phyloP scores from a whole-genome alignment of 495 filamentous ascomycete species.

The Penicillium malachiteum region DNA sequence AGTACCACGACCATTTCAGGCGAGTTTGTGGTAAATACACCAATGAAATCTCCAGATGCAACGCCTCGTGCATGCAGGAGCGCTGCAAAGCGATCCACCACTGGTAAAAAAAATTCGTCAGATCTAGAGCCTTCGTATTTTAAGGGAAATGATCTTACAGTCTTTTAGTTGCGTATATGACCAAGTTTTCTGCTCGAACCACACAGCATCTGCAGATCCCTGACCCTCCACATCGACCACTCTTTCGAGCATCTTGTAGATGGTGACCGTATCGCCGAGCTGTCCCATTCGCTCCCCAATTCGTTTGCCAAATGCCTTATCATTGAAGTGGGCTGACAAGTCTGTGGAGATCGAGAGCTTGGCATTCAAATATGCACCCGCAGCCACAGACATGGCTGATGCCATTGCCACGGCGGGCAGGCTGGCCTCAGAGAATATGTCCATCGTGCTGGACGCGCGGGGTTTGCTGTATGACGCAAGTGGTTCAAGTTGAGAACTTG shows the following conservation, averaged over 20 bases:
- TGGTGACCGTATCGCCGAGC: constrained; percentile 43
- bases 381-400: constrained; percentile 40
- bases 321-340: constrained; percentile 31
- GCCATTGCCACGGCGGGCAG: constrained; percentile 34
- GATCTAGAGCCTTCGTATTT: not conserved
- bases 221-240: constrained; percentile 39
- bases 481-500: too few relatives aligned
- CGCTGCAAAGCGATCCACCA: constrained; percentile 46
- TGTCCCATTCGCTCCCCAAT: constrained; percentile 38
- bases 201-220: constrained; percentile 40
- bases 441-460: constrained; percentile 25
- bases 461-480: too few relatives aligned
- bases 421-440: constrained; percentile 36
- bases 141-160: constrained; percentile 26
- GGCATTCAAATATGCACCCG: constrained; percentile 51
- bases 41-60: constrained; percentile 40
- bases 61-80: constrained; percentile 38
- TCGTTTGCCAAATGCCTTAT: constrained; percentile 33
- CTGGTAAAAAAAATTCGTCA: constrained; percentile 23
- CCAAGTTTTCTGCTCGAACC: constrained; percentile 54
- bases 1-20: constrained; percentile 76
- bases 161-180: constrained; percentile 49
- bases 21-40: constrained; percentile 63
- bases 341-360: constrained; percentile 47
- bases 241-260: constrained; percentile 47